Base-by-base conservation (phyloP, 768 basidiomycete genomes). In the Pulveroboletus sp. region DNA sequence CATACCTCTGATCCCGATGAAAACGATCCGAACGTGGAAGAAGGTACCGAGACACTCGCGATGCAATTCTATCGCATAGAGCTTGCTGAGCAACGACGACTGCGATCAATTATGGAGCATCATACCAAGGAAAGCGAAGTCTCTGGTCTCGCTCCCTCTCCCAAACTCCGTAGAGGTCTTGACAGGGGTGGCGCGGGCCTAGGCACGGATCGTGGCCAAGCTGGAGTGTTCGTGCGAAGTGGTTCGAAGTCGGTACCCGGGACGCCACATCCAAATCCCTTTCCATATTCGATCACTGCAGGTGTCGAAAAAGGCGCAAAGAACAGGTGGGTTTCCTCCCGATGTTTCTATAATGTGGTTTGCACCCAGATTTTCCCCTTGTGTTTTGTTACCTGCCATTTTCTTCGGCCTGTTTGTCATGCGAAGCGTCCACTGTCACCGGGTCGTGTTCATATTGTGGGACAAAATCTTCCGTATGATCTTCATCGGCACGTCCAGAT, bases 201-300 rank as follows among this genome's bases (percentile, higher is more conserved):
- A n/a, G 26, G 19, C 20, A 14, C 40, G 14, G 47, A 54, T 46
- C 40, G 6, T 31, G 38, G 20, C 1, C 46, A 35, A 35, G 22
- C 24, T 16, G 36, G 24, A 10, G 10, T 43, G 43, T 40, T 34
- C 19, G 31, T 56, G 23, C 56, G 43, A 36, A 38, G 37, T 8
- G 41, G 47, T 13, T 50, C 53, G 23, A 68, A 54, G 37, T 54
- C 56, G 8, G 46, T 50, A 1, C 63, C 59, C 17, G 50, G 50
- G 6, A 59, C 60, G 1, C 61, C 64, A 12, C 50, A 54, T 30
- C 50, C 44, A 9, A 19, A 45, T 5, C 36, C 38, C 43, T 47
- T 94, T 86, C 93, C 93, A 8, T 96, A 86, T 65, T 91, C 89
- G 45, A 98, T 98, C 53, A 95, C 91, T 0, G 95, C 95, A 6